Base-by-base conservation (phyloP, 2,329 filamentous ascomycete species). In the Thielaviopsis populi region DNA sequence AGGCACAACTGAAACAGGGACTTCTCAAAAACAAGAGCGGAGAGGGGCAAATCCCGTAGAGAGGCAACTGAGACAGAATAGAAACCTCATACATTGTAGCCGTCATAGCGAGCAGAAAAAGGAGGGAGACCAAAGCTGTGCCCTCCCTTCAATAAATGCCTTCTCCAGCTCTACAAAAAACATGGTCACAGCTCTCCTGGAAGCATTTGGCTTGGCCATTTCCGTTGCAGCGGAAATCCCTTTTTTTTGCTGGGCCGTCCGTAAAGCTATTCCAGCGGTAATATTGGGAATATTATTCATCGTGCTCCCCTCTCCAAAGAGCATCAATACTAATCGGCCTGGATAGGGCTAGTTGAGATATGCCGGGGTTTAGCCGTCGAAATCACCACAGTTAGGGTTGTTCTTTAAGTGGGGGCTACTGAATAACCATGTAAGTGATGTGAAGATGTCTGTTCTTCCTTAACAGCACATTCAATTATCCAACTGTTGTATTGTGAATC, bases 1-100 rank as follows among this genome's bases (percentile, higher is more conserved):
- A 56, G 53, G 27, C 53, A 33, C 24, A 33, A 56, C 27, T 56
- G 53, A 56, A 56, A 56, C 53, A 56, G 17, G 53, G 30, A 56
- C 27, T 37, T 13, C 30, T 30, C 53, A 33, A 13, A 37, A 37
- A n/a, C 7, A 56, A 56, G 30, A 30, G 27, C 53, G 53, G 27
- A 30, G 27, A 56, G 53, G 24, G 46, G 24, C 46, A 50, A 60
- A 60, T 60, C 37, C 37, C 15, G 40, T 60, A 50, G 22, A 50
- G 22, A 50, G 46, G 8, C 27, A 50, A 50, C 46, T 50, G 46
- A 50, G 46, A 50, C 46, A 50, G 46, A 50, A 17, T 27, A 50
- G 19, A 50, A 50, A 27, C 19, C 43, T 54, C 22, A 19, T 27
- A 41, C 41, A 41, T 41, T 41, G 33, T 40, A 40, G 17, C 19